Conservation (phyloP, 1,139 yeast genomes). For the Protomyces inouyei region DNA sequence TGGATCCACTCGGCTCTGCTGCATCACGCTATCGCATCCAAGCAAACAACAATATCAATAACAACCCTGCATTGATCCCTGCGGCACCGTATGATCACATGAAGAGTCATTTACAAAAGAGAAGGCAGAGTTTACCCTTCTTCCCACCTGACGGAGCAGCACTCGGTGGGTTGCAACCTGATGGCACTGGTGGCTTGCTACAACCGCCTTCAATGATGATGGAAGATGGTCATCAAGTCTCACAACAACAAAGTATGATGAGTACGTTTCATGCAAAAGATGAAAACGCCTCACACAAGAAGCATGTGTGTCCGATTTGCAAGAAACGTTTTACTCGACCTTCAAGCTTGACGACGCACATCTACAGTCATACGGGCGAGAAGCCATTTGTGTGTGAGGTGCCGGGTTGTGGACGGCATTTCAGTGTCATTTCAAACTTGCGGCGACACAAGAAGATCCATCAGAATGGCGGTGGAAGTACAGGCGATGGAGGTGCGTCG, state of each 20-base stretch:
- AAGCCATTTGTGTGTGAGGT: conserved; percentile 68
- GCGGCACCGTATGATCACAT: neutral
- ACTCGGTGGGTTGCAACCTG: neutral
- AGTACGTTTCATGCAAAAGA: conserved; percentile 26
- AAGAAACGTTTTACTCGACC: conserved; percentile 75
- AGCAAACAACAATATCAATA: neutral
- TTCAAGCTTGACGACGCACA: conserved; percentile 71
- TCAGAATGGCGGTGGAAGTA: neutral
- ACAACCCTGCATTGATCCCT: neutral
- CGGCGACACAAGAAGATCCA: conserved; percentile 53
- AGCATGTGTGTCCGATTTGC: conserved; percentile 57
- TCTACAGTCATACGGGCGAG: conserved; percentile 81
- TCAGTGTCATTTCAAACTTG: conserved; percentile 75
- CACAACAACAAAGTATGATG: conserved; percentile 26
- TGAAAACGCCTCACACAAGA: conserved; percentile 7
- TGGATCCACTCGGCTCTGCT: conserved; percentile 2
- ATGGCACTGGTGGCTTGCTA: neutral
- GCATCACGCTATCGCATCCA: neutral
- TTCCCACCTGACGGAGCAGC: neutral
- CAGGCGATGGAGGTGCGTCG: neutral
- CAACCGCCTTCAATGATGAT: neutral
- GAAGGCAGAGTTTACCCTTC: conserved; percentile 4
- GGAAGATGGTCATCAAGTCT: neutral
- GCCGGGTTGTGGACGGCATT: conserved; percentile 61
- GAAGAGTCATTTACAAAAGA: neutral